Evolutionary conservation across 306 rosid species (phyloP).

Genomic region (Casuarina glauca): DNA sequence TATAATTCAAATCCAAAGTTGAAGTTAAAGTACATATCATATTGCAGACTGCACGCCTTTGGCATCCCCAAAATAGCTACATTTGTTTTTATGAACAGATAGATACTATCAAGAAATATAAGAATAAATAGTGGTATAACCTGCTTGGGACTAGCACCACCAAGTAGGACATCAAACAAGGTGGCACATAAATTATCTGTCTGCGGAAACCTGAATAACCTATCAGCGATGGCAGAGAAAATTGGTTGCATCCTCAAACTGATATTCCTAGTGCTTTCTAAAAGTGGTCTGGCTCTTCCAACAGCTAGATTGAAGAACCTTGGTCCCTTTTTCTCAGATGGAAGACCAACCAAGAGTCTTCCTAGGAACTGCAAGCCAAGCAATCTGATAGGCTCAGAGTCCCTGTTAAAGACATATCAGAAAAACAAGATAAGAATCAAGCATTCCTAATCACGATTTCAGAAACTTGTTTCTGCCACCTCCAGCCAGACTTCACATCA

Average conservation of each 20-base stretch:
- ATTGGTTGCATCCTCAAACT: slow-evolving; percentile 68
- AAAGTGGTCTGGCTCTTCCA: slow-evolving; percentile 64
- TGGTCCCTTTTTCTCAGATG: slow-evolving; percentile 88
- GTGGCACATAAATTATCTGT: slow-evolving; percentile 89
- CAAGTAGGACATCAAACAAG: slow-evolving; percentile 95
- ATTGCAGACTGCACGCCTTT: neutral
- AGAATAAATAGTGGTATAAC: slow-evolving; percentile 33
- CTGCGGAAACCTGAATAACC: slow-evolving; percentile 87
- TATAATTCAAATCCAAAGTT: slow-evolving; percentile 35
- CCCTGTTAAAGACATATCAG: slow-evolving; percentile 49
- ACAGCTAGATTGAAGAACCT: slow-evolving; percentile 79
- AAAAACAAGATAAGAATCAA: slow-evolving; percentile 19
- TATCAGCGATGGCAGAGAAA: slow-evolving; percentile 77
- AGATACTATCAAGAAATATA: slow-evolving; percentile 13
- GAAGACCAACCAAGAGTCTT: slow-evolving; percentile 87
- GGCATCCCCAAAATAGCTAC: neutral
- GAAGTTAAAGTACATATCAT: neutral
- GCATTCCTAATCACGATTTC: slow-evolving; percentile 10
- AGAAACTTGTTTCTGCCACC: slow-evolving; percentile 10
- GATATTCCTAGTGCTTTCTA: slow-evolving; percentile 60
- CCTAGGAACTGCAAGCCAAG: slow-evolving; percentile 93
- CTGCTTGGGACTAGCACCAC: slow-evolving; percentile 99
- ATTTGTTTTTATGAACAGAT: neutral
- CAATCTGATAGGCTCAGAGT: slow-evolving; percentile 84
- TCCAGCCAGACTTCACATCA: slow-evolving; percentile 9